Base-by-base conservation (phyloP, 2,329 filamentous ascomycete species). In the Neofusicoccum sp. region DNA sequence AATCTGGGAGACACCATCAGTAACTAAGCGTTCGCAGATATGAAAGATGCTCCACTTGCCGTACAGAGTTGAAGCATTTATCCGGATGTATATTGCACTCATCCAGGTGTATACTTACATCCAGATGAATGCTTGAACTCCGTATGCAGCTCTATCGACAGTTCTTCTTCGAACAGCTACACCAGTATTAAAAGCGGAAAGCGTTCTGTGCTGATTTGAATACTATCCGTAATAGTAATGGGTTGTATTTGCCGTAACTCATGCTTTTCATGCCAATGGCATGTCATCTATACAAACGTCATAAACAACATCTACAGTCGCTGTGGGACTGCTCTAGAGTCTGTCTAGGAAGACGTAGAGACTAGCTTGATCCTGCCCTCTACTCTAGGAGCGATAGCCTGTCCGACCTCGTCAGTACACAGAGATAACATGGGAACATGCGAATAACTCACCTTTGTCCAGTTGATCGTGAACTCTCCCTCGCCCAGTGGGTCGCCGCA, bases 381-480 rank as follows among this genome's bases (percentile, higher is more conserved):
- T 7, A 93, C 63, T 61, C 83, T 82, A 0, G 92, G 92, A 60
- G 88, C 85, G 72, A 96, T 93, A 1, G 90, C 88, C 45, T 61
- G 28, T 16, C 4, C 34, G n/a, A 3, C 24, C 4, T 14, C 9
- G 14, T 61, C n/a, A 61, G 47, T 20, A 8, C 26, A 3, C 16
- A 5, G 5, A 1, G 33, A 12, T 20, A 5, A 38, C n/a, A 38
- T 26, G 20, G 28, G 28, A 33, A 4, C 20, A 56, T 28, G 4
- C 7, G 31, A 43, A 30, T 24, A 28, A 51, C 57, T 48, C 20
- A 59, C 61, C 64, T 84, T 85, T 7, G 90, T 93, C 91, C 91
- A 96, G 65, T 88, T 82, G 2, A 83, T 81, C 38, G 77, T 77
- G 33, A 89, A 86, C 54, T 86, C 82, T 45, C 79, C 79, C 63